Evolutionary conservation across 805 yeast species (phyloP), one percentile per base, ranked within the genome.

Genomic region (Maudiozyma turicensis): DNA sequence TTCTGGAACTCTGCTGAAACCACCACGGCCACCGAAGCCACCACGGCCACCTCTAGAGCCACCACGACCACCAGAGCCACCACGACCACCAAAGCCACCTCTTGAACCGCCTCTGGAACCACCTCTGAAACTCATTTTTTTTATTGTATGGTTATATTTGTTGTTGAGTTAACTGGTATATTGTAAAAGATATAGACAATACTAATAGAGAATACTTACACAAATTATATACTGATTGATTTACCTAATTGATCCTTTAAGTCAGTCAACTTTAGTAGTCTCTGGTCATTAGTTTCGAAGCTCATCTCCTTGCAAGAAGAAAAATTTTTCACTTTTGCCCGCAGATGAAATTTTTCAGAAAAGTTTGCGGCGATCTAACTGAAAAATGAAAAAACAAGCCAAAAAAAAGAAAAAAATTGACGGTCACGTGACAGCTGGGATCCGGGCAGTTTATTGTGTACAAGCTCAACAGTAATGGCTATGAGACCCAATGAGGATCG

Each of bases 1-100:
- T 71, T 82, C 88, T 61, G 83, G 90, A 54, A 75, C 75, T 67
- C 86, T 79, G 55, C 86, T 85, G 54, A 73, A 71, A 46, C 70
- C 69, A 50, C 71, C 71, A 49, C 65, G 58, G 44, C 54, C 52
- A 45, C 69, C 67, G 56, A 81, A 52, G 45, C 68, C 66, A 42
- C 69, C 67, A 40, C 64, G 52, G 48, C 61, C 62, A 40, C 67
- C 69, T 63, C 73, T 67, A 58, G 63, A 54, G 49, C 66, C 67
- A 44, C 71, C 71, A 35, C 47, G 37, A 35, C 52, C 50, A 43
- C 52, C 51, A 32, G 33, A 29, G 35, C 44, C 44, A 30, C 44
- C 35, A 42, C 37, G 37, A 26, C 44, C 44, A 65, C 73, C 67
- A 55, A 81, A 52, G 44, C 67, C 66, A 42, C 69, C 66, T 40